A percentile compares a stretch with the other conserved stretches of the same genome.
Conservation (phyloP, 2,329 filamentous ascomycete genomes). For the Diaporthe vexans region DNA sequence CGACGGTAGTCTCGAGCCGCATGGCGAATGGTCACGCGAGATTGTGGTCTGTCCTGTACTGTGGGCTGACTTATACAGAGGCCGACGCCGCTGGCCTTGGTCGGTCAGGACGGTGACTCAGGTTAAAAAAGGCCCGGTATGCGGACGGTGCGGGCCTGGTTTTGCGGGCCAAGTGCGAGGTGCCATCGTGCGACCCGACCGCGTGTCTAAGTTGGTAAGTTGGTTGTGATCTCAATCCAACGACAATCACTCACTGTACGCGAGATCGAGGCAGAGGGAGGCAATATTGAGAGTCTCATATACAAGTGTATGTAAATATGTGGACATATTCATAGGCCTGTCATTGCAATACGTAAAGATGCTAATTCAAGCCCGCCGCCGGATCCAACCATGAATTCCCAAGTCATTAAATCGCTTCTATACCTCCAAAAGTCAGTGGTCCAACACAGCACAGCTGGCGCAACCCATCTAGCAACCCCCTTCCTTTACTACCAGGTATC, state of each 20-base stretch:
- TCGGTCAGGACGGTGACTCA: neutral
- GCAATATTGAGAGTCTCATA: neutral
- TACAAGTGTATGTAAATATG: neutral
- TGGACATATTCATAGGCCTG: slow-evolving; percentile 16
- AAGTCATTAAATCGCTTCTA: slow-evolving; percentile 21
- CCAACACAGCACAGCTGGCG: slow-evolving; percentile 41
- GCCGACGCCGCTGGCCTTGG: neutral
- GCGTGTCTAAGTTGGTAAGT: neutral
- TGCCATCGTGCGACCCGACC: neutral
- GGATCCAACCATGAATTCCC: neutral
- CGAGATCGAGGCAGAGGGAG: neutral
- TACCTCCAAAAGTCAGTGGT: neutral
- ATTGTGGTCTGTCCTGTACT: neutral
- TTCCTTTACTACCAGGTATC: slow-evolving; percentile 23
- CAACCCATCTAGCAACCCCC: slow-evolving; percentile 22
- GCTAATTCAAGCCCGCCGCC: slow-evolving; percentile 5
- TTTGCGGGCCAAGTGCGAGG: neutral
- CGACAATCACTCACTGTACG: neutral
- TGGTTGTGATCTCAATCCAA: too few relatives aligned
- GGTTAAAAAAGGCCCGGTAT: neutral
- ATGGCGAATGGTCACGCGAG: neutral
- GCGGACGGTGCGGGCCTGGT: neutral
- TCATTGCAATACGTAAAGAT: slow-evolving; percentile 28
- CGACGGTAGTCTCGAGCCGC: neutral
- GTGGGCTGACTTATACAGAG: neutral